Evolutionary conservation across 2,329 filamentous ascomycete species (phyloP), one percentile per base, ranked within the genome.

Genomic region (Stagonosporopsis rhizophila): DNA sequence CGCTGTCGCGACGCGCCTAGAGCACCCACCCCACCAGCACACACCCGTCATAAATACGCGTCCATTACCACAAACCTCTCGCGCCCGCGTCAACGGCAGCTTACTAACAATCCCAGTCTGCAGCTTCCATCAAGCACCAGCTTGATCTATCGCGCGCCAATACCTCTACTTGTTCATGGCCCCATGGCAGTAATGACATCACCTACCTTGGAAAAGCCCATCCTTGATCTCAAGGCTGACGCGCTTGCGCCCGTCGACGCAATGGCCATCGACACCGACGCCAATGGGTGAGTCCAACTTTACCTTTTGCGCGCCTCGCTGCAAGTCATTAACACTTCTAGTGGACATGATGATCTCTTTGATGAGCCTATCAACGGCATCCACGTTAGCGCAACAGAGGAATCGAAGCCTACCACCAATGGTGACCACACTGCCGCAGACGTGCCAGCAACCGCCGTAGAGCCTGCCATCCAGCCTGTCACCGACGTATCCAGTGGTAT

Each of bases 281-380:
- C 83, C 67, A 85, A 87, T 71, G 84, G 84, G 86, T 88, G 79
- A 83, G 85, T 84, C 47, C 56, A 48, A 60, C 40, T 25, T 45
- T 54, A 39, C 55, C 52, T 50, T 17, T 27, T 25, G n/a, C n/a
- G 35, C 34, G 39, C 8, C 20, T 47, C 41, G 56, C 58, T 45
- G 55, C 30, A 35, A 20, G 40, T 39, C 62, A 59, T 58, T 73
- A 58, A 66, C 55, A 50, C 55, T 50, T 28, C 38, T 39, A 77
- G 73, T 51, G 60, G 66, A 37, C 67, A 73, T 58, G 69, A 77
- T 59, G 69, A 72, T 32, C 72, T 75, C 39, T 72, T 77, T 59
- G 70, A 74, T 59, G 73, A 75, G 42, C 62, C 66, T 49, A 48
- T 60, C 45, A 60, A 65, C 19, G 47, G 60, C 44, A 52, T 58